Base-by-base conservation (phyloP, 2,329 filamentous ascomycete species). In the Fusarium agapanthi region DNA sequence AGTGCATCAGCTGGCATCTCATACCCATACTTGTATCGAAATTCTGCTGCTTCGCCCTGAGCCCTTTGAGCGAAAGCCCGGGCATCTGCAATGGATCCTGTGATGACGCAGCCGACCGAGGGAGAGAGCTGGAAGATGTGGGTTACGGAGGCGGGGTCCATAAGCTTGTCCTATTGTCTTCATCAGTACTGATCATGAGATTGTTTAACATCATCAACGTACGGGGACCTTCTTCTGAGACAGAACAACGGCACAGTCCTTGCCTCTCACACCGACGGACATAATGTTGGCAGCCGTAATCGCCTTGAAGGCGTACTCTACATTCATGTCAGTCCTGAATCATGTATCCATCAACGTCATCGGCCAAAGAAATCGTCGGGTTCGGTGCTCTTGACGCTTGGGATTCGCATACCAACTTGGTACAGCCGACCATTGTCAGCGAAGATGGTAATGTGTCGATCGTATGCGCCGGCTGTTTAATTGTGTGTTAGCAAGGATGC, bases 261-360 rank as follows among this genome's bases (percentile, higher is more conserved):
- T 99, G 84, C 96, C 96, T 81, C 95, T 90, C 77, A 99, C 91
- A 78, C 96, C 96, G 83, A 99, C 90, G 70, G 96, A 96, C 88
- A 97, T 99, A 87, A 99, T 98, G 85, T 98, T 98, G 77, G 96
- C 96, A 70, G 96, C 95, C 77, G 96, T 99, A 85, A 99, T 99
- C 67, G 96, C 96, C 88, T 99, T 99, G 91, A 99, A 99, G 79
- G 96, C 96, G 95, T 99, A 99, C 89, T 99, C 96, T 98, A 62
- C 26, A 38, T 48, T 35, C 45, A 61, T 48, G 75, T 80, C 72
- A 80, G 79, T 65, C 43, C 37, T 53, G 62, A 50, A 50, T 53
- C 38, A 64, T 58, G 51, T 61, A 54, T 54, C 38, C 60, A 54
- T 69, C 71, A 74, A 76, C 54, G 63, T 56, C 60, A 69, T 55